A percentile compares a stretch with the other conserved stretches of the same genome.
phyloP scores from a whole-genome alignment of 163 green algal genomes.

The Chlorella variabilis region DNA sequence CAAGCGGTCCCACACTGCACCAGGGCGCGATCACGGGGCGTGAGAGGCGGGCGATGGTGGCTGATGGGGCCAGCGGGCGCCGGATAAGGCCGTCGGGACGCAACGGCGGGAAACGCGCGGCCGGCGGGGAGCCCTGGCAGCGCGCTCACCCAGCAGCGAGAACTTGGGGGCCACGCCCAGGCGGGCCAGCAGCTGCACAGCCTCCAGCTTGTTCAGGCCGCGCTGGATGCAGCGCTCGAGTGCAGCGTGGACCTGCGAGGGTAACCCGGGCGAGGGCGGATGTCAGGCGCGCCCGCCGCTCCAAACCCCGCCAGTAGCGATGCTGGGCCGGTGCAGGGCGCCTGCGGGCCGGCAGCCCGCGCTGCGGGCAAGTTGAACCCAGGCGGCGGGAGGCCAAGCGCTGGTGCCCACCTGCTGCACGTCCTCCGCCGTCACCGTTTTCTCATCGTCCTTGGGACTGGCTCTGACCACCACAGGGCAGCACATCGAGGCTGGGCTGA shows the following conservation, averaged over 20 bases:
- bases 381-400: too few relatives aligned
- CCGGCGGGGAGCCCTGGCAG: background rate
- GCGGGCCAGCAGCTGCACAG: constrained; percentile 8
- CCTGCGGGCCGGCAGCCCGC: too few relatives aligned
- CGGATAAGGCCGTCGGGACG: background rate
- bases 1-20: constrained; percentile 45
- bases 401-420: constrained; percentile 28
- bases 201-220: constrained; percentile 9
- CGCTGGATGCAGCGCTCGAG: constrained; percentile 43
- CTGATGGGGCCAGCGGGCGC: too few relatives aligned
- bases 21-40: too few relatives aligned
- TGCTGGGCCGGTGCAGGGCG: background rate
- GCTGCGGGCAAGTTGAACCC: too few relatives aligned
- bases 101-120: too few relatives aligned
- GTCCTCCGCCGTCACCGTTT: constrained; percentile 9
- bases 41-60: too few relatives aligned
- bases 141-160: constrained; percentile 12
- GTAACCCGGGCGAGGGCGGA: background rate
- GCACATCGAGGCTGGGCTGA: background rate
- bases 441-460: too few relatives aligned
- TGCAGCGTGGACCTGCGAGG: constrained; percentile 34
- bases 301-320: too few relatives aligned
- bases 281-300: background rate
- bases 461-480: background rate
- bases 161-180: constrained; percentile 33